Base-by-base conservation (phyloP, 2,329 filamentous ascomycete species). In the Verticillium albo-atrum region DNA sequence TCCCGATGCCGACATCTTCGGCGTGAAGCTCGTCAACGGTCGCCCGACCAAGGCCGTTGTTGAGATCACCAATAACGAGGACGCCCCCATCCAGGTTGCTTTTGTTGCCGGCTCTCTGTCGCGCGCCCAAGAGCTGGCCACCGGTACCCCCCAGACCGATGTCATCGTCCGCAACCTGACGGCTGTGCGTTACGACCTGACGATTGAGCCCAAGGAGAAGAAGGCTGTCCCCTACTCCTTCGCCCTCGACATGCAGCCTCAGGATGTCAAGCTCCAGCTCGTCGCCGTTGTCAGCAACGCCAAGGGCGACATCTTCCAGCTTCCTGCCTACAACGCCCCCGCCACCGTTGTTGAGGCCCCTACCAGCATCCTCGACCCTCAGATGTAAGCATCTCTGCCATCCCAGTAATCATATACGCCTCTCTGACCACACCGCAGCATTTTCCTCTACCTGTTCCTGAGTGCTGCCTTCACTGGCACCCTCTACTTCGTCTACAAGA, bases 361-460 rank as follows among this genome's bases (percentile, higher is more conserved):
- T 58, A 91, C 90, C 64, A 96, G 89, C 83, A 86, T 97, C 76
- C 89, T 97, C 64, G 94, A 98, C 73, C 94, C 93, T 62, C 93
- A 97, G 77, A 93, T 97, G 94, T 98, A 82, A 77, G 89, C 76
- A 58, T 25, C 34, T 57, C 10, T n/a, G 23, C n/a, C 20, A 47
- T 20, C 15, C 6, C 14, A 14, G 5, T 26, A 3, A 2, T 4
- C 15, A 23, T 70, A 90, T 90, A 81, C 81, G 89, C 61, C 89
- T 7, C 7, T 14, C 51, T 52, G 51, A 59, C 51, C 52, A 52
- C 23, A 5, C 5, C 20, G 14, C 15, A 98, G 95, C 73, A 92
- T 98, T 79, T 99, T 99, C 87, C 87, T 99, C 64, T 98, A 98
- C 82, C 82, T 97, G 73, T 88, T 98, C 81, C 89, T 99, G 68